Conservation (phyloP, 1,284 basidiomycete genomes). For the Hemileia vastatrix region DNA sequence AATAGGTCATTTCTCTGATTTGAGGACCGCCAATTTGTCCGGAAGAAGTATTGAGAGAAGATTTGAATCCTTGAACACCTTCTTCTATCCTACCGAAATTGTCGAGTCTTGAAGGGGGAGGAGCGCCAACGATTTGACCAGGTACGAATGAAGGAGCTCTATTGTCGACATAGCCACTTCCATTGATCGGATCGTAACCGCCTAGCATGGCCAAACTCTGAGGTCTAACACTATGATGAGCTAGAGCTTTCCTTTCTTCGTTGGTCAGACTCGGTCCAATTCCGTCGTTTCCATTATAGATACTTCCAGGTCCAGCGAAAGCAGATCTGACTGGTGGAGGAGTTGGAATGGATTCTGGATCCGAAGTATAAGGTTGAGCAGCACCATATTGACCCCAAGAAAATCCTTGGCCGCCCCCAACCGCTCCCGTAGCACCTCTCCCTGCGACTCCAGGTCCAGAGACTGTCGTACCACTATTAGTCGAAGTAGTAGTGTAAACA, state of each 20-base stretch:
- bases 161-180: not conserved
- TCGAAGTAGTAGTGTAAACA: slow-evolving; percentile 27
- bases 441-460: slow-evolving; percentile 37
- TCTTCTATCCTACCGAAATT: not conserved
- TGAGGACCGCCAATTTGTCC: not conserved
- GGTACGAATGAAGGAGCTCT: not conserved
- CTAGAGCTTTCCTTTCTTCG: slow-evolving; percentile 30
- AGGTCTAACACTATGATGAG: slow-evolving; percentile 31
- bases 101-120: not conserved
- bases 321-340: slow-evolving; percentile 22
- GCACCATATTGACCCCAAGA: slow-evolving; percentile 33
- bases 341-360: slow-evolving; percentile 19
- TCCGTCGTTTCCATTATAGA: slow-evolving; percentile 29
- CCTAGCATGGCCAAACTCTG: slow-evolving; percentile 27
- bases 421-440: slow-evolving; percentile 32
- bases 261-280: slow-evolving; percentile 12
- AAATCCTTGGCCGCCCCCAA: slow-evolving; percentile 25
- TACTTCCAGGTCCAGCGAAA: slow-evolving; percentile 35
- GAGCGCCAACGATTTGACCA: slow-evolving; percentile 1
- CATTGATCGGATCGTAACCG: slow-evolving; percentile 15
- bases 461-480: slow-evolving; percentile 25
- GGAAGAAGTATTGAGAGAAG: not conserved
- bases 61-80: not conserved
- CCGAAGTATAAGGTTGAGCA: slow-evolving; percentile 27
- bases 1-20: not conserved